Percentiles rank a stretch among this genome's conserved stretches.
phyloP scores from a whole-genome alignment of 2,329 filamentous ascomycete genomes.

The Bipolaris cookei region DNA sequence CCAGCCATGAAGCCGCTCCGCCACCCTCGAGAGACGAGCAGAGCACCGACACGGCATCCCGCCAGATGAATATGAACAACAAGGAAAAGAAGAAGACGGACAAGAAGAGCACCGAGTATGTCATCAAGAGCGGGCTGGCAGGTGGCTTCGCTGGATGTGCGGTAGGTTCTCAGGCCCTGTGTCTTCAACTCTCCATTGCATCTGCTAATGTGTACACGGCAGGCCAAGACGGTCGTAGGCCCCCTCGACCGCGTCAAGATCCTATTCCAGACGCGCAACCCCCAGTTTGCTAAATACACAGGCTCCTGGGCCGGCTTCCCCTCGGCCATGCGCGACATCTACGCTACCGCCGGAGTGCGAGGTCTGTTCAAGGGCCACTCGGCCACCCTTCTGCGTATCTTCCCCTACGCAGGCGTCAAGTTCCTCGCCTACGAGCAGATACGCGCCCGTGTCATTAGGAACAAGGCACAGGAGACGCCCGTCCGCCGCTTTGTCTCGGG shows the following conservation, averaged over 20 bases:
- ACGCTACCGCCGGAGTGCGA: conserved; percentile 70
- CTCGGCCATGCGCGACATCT: conserved; percentile 84
- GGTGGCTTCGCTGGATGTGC: conserved; percentile 92
- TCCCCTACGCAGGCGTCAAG: conserved; percentile 97
- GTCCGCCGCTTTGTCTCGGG: conserved; percentile 76
- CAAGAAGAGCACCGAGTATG: conserved; percentile 81
- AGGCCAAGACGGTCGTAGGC: conserved; percentile 95
- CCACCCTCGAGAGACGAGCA: conserved; percentile 40
- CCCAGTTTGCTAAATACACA: conserved; percentile 90
- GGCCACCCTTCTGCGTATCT: conserved; percentile 90
- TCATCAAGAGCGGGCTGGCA: conserved; percentile 81
- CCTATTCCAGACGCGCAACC: conserved; percentile 94
- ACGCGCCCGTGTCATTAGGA: conserved; percentile 76
- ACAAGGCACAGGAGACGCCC: conserved; percentile 76
- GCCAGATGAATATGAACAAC: too few relatives aligned
- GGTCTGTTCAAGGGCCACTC: conserved; percentile 95
- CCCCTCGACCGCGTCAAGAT: conserved; percentile 98
- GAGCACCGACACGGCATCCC: conserved; percentile 1
- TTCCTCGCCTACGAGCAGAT: conserved; percentile 98
- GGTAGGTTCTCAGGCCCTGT: conserved; percentile 56
- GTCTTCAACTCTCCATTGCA: conserved; percentile 38
- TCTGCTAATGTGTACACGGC: conserved; percentile 20
- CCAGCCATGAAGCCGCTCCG: conserved; percentile 60
- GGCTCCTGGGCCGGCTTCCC: conserved; percentile 85
- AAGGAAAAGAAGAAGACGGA: conserved; percentile 56